Conservation (phyloP, 306 rosid genomes). For the Dryas octopetala region DNA sequence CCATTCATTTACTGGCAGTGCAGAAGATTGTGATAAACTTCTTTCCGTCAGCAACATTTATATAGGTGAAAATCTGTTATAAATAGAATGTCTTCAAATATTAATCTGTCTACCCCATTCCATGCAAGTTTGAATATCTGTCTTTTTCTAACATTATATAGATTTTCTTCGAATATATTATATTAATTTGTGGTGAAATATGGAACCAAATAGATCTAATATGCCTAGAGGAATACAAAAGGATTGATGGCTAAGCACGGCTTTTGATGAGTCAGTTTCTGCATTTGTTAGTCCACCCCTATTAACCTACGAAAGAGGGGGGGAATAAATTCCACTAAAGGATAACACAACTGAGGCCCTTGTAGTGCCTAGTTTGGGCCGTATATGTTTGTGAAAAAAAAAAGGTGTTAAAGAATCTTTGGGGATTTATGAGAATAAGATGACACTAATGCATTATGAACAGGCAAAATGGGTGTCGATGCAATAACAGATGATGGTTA, state of each 20-base stretch:
- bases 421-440: neutral
- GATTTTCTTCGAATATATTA: neutral
- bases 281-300: neutral
- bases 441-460: neutral
- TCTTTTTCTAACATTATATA: conserved; percentile 1
- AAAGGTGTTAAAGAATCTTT: neutral
- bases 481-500: neutral
- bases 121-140: neutral
- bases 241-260: neutral
- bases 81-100: neutral
- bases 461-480: neutral
- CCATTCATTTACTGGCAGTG: conserved; percentile 88
- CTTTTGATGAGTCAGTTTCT: neutral
- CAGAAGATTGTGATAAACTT: conserved; percentile 76
- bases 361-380: neutral
- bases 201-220: neutral
- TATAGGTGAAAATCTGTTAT: conserved; percentile 49
- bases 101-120: neutral
- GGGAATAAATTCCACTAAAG: neutral
- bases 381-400: neutral
- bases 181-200: neutral
- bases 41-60: conserved; percentile 72
- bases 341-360: neutral
- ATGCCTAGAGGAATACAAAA: neutral
- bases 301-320: neutral